Evolutionary conservation across 192 early-diverging fungal genomes (phyloP).

Genomic region (Rhizoclosmatium sp.): DNA sequence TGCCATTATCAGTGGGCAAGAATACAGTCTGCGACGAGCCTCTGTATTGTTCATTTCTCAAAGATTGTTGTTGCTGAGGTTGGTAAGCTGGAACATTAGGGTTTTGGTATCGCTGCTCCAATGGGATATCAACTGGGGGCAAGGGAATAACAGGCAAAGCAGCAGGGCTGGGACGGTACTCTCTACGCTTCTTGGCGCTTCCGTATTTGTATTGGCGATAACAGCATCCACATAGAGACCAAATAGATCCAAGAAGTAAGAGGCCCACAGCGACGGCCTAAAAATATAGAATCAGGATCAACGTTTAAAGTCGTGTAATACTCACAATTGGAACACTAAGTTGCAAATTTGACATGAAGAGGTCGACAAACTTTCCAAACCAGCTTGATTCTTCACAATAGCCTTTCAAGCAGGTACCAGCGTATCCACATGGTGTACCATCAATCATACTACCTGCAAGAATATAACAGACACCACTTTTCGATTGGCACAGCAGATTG

Average conservation of each 20-base stretch:
- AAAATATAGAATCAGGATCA: slow-evolving; percentile 1
- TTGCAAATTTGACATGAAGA: slow-evolving; percentile 41
- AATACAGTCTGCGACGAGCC: too few species aligned
- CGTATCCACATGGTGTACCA: slow-evolving; percentile 55
- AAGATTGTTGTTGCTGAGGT: slow-evolving; percentile 1
- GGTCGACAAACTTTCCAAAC: slow-evolving; percentile 42
- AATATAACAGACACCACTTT: slow-evolving; percentile 38
- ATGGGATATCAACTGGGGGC: background rate
- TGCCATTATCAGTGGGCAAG: too few species aligned
- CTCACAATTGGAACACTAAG: slow-evolving; percentile 49
- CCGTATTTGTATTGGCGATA: slow-evolving; percentile 24
- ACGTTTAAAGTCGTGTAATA: background rate
- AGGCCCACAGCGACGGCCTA: slow-evolving; percentile 43
- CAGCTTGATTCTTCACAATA: slow-evolving; percentile 22
- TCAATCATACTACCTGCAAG: slow-evolving; percentile 55
- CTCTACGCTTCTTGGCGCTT: background rate
- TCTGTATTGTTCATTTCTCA: too few species aligned
- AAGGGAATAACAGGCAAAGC: slow-evolving; percentile 29
- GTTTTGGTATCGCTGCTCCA: background rate
- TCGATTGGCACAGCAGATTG: slow-evolving; percentile 41
- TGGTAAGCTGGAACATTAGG: background rate
- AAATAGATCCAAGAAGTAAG: slow-evolving; percentile 43
- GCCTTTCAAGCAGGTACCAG: slow-evolving; percentile 43
- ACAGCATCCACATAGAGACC: slow-evolving; percentile 30
- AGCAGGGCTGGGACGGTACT: background rate